phyloP scores from a whole-genome alignment of 768 basidiomycete genomes.

The Auricularia heimuer region DNA sequence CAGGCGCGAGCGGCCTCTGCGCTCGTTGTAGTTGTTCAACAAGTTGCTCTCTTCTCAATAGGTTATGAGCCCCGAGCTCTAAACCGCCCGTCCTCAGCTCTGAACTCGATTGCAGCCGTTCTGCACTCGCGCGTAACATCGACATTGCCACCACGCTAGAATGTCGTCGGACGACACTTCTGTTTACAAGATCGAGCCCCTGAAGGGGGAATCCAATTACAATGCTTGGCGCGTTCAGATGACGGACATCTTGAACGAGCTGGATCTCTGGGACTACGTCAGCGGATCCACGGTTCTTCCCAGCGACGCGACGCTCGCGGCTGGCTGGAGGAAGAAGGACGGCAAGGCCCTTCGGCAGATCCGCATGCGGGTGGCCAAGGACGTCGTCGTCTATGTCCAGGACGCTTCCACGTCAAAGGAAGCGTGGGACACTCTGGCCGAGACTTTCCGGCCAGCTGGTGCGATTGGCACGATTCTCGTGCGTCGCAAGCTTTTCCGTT shows the following conservation, averaged over 20 bases:
- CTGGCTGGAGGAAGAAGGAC: slow-evolving; percentile 23
- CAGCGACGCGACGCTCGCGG: not conserved
- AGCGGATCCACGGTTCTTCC: not conserved
- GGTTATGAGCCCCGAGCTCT: slow-evolving; percentile 3
- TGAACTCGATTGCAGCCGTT: not conserved
- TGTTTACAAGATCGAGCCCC: not conserved
- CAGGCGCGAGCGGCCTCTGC: not conserved
- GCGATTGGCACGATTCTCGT: slow-evolving; percentile 18
- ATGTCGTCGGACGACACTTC: not conserved
- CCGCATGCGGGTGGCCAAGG: slow-evolving; percentile 20
- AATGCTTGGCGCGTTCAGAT: not conserved
- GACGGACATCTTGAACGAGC: not conserved
- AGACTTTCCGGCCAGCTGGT: slow-evolving; percentile 22
- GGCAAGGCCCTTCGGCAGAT: slow-evolving; percentile 23
- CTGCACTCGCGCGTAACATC: not conserved
- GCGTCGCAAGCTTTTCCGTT: slow-evolving; percentile 19
- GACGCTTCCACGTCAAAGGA: slow-evolving; percentile 15
- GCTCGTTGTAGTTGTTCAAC: too few relatives aligned
- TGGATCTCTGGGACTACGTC: not conserved
- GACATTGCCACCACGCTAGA: not conserved
- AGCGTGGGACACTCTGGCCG: slow-evolving; percentile 22
- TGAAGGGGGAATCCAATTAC: not conserved
- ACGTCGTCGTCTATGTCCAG: slow-evolving; percentile 21
- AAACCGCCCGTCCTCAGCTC: not conserved
- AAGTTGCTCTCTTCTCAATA: not conserved